Evolutionary conservation across 257 asterid genomes (phyloP), one percentile per base, ranked within the genome.

Genomic region (Perilla frutescens): DNA sequence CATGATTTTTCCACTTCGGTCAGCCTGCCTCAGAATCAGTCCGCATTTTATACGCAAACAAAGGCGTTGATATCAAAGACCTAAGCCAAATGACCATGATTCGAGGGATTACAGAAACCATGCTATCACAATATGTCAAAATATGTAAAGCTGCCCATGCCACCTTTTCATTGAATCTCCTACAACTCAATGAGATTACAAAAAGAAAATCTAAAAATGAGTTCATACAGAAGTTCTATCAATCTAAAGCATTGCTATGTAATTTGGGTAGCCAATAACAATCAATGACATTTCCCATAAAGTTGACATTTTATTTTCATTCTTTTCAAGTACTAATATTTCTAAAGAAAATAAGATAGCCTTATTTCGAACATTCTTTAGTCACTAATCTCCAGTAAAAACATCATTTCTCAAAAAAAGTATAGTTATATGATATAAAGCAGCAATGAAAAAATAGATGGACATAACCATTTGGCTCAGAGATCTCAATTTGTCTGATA

Each of bases 31-130:
- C 41, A 11, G 68, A 26, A 68, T 36, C 45, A 26, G 45, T 45
- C 73, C 78, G 75, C 80, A 61, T 5, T 81, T 81, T 83, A 51
- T 29, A 65, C 72, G 75, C 68, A 72, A 77, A 48, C 70, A 75
- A 70, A 40, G 84, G 78, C 53, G 77, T 55, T 49, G 66, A 72
- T 57, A 78, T 53, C 81, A 63, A 85, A 77, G 67, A 45, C 48
- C 74, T 37, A 54, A 45, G 44, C 56, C 26, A 58, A 40, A 63
- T 31, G 60, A 62, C 59, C 63, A 71, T 7, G 37, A 71, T 60
- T 58, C 41, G 5, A 15, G 70, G 66, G 63, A 75, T 77, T 75
- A 40, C 79, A 75, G 50, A 29, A 70, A 63, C 43, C 62, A 75
- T 8, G 53, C 71, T 31, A 39, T 54, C 45, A 70, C 31, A 74